Base-by-base conservation (phyloP, 192 early-diverging fungal species). In the Coemansia brasiliensis region DNA sequence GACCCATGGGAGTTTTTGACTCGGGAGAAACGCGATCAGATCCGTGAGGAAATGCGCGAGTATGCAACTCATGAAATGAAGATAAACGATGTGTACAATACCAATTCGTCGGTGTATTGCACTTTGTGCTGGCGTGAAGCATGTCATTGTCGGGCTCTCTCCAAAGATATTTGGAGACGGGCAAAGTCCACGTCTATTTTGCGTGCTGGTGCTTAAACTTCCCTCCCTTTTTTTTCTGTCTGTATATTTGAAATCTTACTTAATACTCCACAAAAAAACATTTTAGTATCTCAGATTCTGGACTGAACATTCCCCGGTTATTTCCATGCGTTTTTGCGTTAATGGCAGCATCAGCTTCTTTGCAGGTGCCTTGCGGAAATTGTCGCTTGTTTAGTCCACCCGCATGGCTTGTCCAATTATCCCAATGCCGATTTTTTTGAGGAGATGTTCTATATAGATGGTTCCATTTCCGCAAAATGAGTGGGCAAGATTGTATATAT, bases 1-100 rank as follows among this genome's bases (percentile, higher is more conserved):
- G 76, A 79, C 57, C 76, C 76, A 12, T 79, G 76, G 76, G 69
- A 73, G 66, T 43, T 66, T 21, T 35, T 79, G 53, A 79, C 76
- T 1, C 64, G 53, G 41, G 66, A 69, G 26, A 40, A 44, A 18
- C 76, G 76, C 52, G 54, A 43, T n/a, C 40, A 60, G 55, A 68
- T 79, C 52, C 76, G 76, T 38, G 59, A 65, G 35, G 76, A 79
- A 57, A 72, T 79, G 70, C 57, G 39, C 56, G 55, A 79, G 50
- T 79, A 79, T 49, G 69, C 66, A 11, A 46, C 66, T 4, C 59
- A 65, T 20, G 76, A 79, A 15, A 79, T 79, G 76, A 38, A 39
- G 61, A 57, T 79, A 45, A 72, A 79, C 59, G 48, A 73, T 49
- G 69, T 72, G 52, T 79, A 79, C 66, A 73, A 65, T 59, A 63